phyloP scores from a whole-genome alignment of 192 early-diverging fungal species.

The Geranomyces variabilis region DNA sequence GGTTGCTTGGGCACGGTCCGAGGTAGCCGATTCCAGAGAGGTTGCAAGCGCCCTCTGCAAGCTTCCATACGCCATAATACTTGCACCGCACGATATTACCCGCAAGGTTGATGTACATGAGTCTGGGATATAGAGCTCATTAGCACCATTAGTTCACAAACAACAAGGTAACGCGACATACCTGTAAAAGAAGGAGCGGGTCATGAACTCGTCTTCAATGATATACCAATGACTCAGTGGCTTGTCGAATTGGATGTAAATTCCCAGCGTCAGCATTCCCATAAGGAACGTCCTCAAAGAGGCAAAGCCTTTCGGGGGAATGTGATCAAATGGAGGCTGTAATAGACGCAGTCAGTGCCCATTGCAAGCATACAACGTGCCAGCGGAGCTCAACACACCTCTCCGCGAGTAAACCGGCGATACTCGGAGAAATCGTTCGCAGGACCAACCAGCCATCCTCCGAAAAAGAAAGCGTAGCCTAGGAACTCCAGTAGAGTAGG shows the following conservation, averaged over 20 bases:
- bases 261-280: constrained; percentile 21
- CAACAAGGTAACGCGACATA: not conserved
- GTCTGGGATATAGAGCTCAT: constrained; percentile 5
- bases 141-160: too few relatives aligned
- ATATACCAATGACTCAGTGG: constrained; percentile 16
- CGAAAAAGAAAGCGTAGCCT: constrained; percentile 86
- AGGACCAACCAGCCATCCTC: constrained; percentile 81
- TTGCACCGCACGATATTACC: constrained; percentile 40
- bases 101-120: constrained; percentile 35
- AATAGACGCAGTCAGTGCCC: too few relatives aligned
- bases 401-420: constrained; percentile 53
- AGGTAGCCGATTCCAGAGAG: constrained; percentile 82
- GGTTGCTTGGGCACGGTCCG: constrained; percentile 57
- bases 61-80: constrained; percentile 72
- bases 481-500: constrained; percentile 48
- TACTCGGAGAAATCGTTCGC: constrained; percentile 72
- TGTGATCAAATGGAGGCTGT: constrained; percentile 36
- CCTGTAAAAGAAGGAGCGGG: not conserved
- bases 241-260: constrained; percentile 27
- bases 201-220: not conserved
- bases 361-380: constrained; percentile 4
- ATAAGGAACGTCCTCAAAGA: constrained; percentile 28
- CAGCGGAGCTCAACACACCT: constrained; percentile 33
- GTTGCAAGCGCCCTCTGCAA: constrained; percentile 85
- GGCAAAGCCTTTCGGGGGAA: constrained; percentile 23